These are phyloP conservation scores for Orbilia blumenaviensis DNA, from an alignment of 2,329 filamentous ascomycete genomes.

Conservation along the genomic window DNA sequence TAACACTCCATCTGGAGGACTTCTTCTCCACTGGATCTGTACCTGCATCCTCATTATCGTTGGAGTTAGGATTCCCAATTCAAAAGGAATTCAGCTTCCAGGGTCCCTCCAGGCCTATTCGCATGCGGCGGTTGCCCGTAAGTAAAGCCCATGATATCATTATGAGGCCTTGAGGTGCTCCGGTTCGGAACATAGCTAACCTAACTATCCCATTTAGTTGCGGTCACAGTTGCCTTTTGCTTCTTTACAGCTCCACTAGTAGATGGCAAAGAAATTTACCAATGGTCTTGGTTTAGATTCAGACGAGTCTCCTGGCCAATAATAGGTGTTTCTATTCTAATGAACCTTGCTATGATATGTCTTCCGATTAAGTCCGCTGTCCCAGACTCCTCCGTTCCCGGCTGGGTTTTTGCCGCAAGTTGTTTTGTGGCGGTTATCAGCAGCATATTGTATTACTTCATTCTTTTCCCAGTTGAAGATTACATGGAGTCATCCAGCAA, in stretches of 20 bases:
- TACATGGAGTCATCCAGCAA: constrained; percentile 11
- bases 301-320: constrained; percentile 36
- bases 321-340: constrained; percentile 20
- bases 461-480: constrained; percentile 42
- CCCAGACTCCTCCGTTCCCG: constrained; percentile 34
- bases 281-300: constrained; percentile 32
- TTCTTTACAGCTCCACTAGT: constrained; percentile 20
- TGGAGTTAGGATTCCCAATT: constrained; percentile 24
- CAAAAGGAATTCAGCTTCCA: constrained; percentile 19
- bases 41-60: constrained; percentile 58
- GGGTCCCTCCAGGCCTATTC: constrained; percentile 38
- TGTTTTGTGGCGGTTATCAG: constrained; percentile 21
- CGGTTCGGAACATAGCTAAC: neutral
- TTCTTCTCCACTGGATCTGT: constrained; percentile 61
- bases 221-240: constrained; percentile 28
- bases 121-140: constrained; percentile 37
- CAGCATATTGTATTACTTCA: constrained; percentile 27
- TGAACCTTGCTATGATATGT: constrained; percentile 46
- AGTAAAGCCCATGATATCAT: constrained; percentile 1
- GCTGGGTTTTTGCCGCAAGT: constrained; percentile 32
- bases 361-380: constrained; percentile 30
- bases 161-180: neutral
- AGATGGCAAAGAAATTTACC: constrained; percentile 20
- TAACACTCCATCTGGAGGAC: constrained; percentile 60
- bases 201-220: constrained; percentile 8